Evolutionary conservation across 2,329 filamentous ascomycete genomes (phyloP).

Genomic region (Aspergillus amoenus): DNA sequence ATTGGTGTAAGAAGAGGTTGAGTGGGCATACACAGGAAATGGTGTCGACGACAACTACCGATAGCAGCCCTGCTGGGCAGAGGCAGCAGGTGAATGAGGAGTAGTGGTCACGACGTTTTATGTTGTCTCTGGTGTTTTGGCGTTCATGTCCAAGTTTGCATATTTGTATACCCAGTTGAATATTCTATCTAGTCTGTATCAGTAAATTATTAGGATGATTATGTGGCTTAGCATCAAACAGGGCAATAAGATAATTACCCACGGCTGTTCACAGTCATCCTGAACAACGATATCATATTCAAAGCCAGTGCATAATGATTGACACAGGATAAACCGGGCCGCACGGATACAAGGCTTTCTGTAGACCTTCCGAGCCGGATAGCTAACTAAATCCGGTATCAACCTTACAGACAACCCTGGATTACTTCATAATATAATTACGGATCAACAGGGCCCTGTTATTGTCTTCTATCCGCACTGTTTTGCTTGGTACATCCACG

Average conservation of each 20-base stretch:
- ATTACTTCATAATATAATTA: too few relatives aligned
- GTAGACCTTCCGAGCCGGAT: background rate
- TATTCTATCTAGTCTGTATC: background rate
- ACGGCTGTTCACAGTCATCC: background rate
- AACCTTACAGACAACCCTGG: background rate
- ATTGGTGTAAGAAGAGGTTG: background rate
- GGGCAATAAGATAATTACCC: background rate
- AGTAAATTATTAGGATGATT: background rate
- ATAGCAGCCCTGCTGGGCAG: background rate
- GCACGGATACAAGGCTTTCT: background rate
- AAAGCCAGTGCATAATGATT: background rate
- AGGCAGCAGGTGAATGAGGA: background rate
- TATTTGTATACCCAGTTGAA: background rate
- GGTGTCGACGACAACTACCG: background rate
- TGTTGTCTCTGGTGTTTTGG: background rate
- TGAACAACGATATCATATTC: background rate
- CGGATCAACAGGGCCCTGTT: too few relatives aligned
- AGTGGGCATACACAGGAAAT: background rate
- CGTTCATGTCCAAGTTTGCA: background rate
- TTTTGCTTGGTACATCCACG: too few relatives aligned
- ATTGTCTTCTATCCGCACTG: too few relatives aligned
- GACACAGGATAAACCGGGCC: background rate
- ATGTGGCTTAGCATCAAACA: background rate
- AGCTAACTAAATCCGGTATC: background rate
- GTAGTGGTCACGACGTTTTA: background rate